Evolutionary conservation across 2,329 filamentous ascomycete species (phyloP).

Genomic region (Hypocrella siamensis): DNA sequence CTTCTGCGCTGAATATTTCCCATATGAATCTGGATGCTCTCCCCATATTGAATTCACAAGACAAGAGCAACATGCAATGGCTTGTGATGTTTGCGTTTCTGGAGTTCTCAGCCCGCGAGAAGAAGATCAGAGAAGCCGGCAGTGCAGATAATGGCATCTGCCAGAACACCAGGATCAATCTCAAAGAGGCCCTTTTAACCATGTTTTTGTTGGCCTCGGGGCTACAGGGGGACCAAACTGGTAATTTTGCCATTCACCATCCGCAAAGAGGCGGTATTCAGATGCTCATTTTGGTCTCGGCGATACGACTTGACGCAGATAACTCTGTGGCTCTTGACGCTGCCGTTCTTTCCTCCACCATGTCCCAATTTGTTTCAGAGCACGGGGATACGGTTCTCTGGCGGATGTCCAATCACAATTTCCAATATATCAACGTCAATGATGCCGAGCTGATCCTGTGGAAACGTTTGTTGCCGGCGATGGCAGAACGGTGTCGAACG

Average conservation of each 20-base stretch:
- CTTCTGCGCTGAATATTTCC: slow-evolving; percentile 21
- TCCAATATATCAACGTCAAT: slow-evolving; percentile 24
- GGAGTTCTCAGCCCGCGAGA: slow-evolving; percentile 27
- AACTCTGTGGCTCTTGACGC: slow-evolving; percentile 28
- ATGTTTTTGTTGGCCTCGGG: slow-evolving; percentile 30
- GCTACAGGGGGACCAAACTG: slow-evolving; percentile 26
- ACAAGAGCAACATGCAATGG: slow-evolving; percentile 20
- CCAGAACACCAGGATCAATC: slow-evolving; percentile 21
- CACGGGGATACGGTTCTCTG: slow-evolving; percentile 22
- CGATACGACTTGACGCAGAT: slow-evolving; percentile 26
- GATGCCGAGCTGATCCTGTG: slow-evolving; percentile 42
- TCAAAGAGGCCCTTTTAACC: slow-evolving; percentile 31
- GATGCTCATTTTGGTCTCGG: slow-evolving; percentile 21
- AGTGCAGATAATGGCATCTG: slow-evolving; percentile 9
- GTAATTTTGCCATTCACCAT: slow-evolving; percentile 25
- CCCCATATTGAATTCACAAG: slow-evolving; percentile 22
- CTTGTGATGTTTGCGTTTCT: slow-evolving; percentile 21
- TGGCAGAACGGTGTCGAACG: slow-evolving; percentile 32
- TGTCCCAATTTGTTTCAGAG: slow-evolving; percentile 13
- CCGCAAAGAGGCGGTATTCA: slow-evolving; percentile 21
- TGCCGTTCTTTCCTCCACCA: slow-evolving; percentile 28
- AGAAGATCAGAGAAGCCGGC: slow-evolving; percentile 14
- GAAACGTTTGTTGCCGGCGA: slow-evolving; percentile 26
- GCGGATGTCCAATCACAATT: slow-evolving; percentile 18
- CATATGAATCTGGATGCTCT: slow-evolving; percentile 28